A percentile compares a stretch with the other conserved stretches of the same genome.
phyloP scores from a whole-genome alignment of 805 yeast species.

The Starmerella geochares region DNA sequence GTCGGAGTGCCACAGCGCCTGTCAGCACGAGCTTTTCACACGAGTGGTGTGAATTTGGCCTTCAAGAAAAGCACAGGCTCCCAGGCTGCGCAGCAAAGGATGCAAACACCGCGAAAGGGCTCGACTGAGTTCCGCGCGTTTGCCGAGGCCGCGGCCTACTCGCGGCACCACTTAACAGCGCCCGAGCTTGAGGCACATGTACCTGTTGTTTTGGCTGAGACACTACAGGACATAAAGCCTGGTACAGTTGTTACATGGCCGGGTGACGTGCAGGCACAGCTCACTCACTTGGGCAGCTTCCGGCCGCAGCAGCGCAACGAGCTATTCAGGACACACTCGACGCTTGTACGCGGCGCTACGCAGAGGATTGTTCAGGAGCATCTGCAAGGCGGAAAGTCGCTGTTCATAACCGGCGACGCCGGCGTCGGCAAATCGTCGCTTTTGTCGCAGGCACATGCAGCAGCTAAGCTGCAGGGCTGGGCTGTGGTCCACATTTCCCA shows the following conservation, averaged over 20 bases:
- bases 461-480: conserved; percentile 36
- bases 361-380: neutral
- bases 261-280: conserved; percentile 17
- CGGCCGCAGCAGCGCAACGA: conserved; percentile 25
- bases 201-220: conserved; percentile 6
- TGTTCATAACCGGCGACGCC: conserved; percentile 26
- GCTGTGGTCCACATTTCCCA: conserved; percentile 56
- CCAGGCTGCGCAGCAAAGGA: conserved; percentile 3
- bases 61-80: conserved; percentile 17
- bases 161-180: conserved; percentile 17
- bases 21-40: conserved; percentile 12
- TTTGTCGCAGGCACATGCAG: conserved; percentile 57
- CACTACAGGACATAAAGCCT: neutral
- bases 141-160: conserved; percentile 24
- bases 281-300: conserved; percentile 22
- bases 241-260: conserved; percentile 22
- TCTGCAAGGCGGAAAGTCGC: conserved; percentile 10
- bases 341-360: conserved; percentile 20
- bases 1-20: neutral
- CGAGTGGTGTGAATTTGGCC: conserved; percentile 6
- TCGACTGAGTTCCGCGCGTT: conserved; percentile 25
- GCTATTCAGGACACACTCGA: conserved; percentile 18
- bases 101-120: conserved; percentile 22
- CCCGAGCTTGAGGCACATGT: conserved; percentile 12
- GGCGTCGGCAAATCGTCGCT: conserved; percentile 76